Percentiles rank a stretch among this genome's conserved stretches.
Conservation (phyloP, 2,329 filamentous ascomycete genomes). For the Fusarium tupiense region DNA sequence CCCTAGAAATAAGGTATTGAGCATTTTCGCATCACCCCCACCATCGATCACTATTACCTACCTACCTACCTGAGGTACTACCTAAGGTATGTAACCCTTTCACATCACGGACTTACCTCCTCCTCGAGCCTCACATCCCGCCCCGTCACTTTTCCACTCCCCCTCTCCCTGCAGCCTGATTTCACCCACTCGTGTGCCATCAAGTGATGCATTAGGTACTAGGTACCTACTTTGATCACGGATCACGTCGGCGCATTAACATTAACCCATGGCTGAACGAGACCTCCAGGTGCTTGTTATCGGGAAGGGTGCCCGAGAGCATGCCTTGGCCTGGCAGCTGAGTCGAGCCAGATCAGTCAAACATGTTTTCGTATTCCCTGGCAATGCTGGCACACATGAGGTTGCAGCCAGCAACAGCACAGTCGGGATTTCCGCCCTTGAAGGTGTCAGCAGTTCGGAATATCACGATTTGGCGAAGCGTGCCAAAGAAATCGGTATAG, state of each 20-base stretch:
- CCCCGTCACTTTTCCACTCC: not conserved
- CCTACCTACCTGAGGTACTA: too few species aligned
- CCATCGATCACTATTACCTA: too few species aligned
- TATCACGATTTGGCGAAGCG: conserved; percentile 70
- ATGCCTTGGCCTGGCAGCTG: conserved; percentile 80
- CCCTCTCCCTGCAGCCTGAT: not conserved
- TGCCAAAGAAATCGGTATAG: conserved; percentile 68
- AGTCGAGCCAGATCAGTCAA: conserved; percentile 70
- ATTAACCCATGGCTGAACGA: not conserved
- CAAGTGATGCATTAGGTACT: not conserved
- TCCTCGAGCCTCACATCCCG: not conserved
- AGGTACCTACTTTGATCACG: not conserved
- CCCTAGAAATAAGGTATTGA: too few species aligned
- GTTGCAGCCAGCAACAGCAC: conserved; percentile 44
- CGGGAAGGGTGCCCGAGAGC: conserved; percentile 79
- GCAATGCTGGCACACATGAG: conserved; percentile 73
- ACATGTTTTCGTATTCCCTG: conserved; percentile 63
- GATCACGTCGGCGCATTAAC: too few species aligned
- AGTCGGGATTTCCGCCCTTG: conserved; percentile 67
- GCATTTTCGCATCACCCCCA: too few species aligned
- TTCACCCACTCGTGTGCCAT: too few species aligned
- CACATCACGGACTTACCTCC: not conserved
- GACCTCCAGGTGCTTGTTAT: conserved; percentile 66
- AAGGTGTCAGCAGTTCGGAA: conserved; percentile 57
- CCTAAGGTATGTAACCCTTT: not conserved